Evolutionary conservation across 345 rosid species (phyloP).

Genomic region (Gynandropsis gynandra): DNA sequence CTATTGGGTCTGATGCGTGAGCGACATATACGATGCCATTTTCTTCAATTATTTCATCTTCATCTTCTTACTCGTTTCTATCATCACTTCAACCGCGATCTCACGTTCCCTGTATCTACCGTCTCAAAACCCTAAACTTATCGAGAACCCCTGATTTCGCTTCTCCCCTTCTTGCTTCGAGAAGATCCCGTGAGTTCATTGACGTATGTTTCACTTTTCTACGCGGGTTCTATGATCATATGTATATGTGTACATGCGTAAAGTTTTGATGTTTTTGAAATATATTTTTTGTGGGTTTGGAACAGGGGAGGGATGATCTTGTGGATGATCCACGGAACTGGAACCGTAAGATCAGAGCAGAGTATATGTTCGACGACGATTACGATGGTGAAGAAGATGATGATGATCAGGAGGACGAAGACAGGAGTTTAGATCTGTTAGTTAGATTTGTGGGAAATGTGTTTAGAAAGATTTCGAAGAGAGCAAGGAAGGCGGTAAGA

Average conservation of each 20-base stretch:
- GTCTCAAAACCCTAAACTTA: conserved; percentile 21
- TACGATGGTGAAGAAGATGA: conserved; percentile 38
- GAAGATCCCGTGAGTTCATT: conserved; percentile 30
- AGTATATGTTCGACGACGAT: conserved; percentile 27
- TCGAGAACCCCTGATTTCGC: conserved; percentile 9
- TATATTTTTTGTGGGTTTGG: conserved; percentile 2
- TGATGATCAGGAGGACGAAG: conserved; percentile 64
- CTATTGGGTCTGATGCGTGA: conserved; percentile 17
- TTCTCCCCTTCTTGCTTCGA: conserved; percentile 23
- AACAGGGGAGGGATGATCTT: conserved; percentile 31
- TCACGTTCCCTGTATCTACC: conserved; percentile 11
- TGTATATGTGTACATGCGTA: not conserved
- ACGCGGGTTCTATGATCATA: not conserved
- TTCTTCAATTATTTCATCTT: conserved; percentile 26
- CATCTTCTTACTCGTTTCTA: conserved; percentile 21
- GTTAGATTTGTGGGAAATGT: conserved; percentile 61
- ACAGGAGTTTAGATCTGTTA: conserved; percentile 77
- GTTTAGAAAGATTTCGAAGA: conserved; percentile 59
- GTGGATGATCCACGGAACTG: conserved; percentile 51
- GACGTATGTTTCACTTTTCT: conserved; percentile 15
- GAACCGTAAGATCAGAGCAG: conserved; percentile 58
- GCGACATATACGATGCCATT: conserved; percentile 18
- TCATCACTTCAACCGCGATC: conserved; percentile 16
- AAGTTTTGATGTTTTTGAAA: not conserved
- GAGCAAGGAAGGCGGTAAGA: conserved; percentile 77